phyloP scores from a whole-genome alignment of 768 basidiomycete species.

The Amanita pallidorosea region DNA sequence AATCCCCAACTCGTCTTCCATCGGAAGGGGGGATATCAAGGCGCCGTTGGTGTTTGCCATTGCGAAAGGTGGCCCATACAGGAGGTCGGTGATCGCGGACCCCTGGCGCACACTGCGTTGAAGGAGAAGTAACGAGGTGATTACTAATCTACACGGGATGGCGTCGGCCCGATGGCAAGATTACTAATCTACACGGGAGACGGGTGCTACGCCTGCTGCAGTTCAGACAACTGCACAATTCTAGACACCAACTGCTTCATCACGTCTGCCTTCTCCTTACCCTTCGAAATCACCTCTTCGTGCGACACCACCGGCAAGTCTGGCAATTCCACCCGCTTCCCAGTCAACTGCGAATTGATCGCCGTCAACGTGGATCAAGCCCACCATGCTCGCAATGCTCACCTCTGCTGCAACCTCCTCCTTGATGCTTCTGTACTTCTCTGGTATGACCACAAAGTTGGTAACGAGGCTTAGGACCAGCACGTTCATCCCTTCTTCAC shows the following conservation, averaged over 20 bases:
- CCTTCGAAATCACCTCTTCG: constrained; percentile 63
- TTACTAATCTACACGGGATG: background rate
- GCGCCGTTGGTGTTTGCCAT: constrained; percentile 18
- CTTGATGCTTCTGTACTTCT: constrained; percentile 53
- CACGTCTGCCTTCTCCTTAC: constrained; percentile 57
- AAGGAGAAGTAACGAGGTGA: background rate
- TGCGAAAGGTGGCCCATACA: constrained; percentile 15
- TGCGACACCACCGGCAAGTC: constrained; percentile 51
- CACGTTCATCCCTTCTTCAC: constrained; percentile 65
- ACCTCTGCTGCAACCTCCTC: constrained; percentile 77
- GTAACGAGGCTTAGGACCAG: constrained; percentile 80
- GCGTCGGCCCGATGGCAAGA: background rate
- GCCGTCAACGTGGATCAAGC: background rate
- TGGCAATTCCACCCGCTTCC: constrained; percentile 33
- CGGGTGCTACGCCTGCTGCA: constrained; percentile 1
- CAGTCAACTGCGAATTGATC: constrained; percentile 40
- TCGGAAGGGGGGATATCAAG: constrained; percentile 22
- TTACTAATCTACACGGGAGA: background rate
- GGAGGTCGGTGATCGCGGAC: constrained; percentile 4
- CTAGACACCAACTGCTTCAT: constrained; percentile 62
- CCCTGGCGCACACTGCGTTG: background rate
- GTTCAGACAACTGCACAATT: constrained; percentile 33
- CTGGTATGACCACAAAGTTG: constrained; percentile 71
- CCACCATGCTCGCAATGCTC: constrained; percentile 9
- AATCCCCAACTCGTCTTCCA: constrained; percentile 67